These are phyloP conservation scores for Rhizopogon roseolus DNA, from an alignment of 768 basidiomycete species.

Conservation along the genomic window DNA sequence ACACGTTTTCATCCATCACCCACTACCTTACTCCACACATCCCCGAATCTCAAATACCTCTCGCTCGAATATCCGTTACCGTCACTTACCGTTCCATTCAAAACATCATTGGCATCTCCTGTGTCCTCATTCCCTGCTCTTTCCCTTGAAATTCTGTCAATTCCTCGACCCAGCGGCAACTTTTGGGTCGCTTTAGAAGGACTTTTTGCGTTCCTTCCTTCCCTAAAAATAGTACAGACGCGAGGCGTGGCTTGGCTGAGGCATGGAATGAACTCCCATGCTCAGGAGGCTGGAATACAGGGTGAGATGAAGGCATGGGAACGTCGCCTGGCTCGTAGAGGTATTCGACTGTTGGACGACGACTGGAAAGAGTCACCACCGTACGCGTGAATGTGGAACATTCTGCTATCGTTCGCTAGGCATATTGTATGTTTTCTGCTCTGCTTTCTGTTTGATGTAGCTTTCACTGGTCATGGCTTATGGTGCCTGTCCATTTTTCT, in stretches of 20 bases:
- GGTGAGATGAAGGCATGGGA: slow-evolving; percentile 79
- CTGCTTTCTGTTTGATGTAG: background rate
- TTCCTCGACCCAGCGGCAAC: slow-evolving; percentile 65
- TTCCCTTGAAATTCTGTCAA: slow-evolving; percentile 60
- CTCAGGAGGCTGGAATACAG: slow-evolving; percentile 72
- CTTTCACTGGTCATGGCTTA: background rate
- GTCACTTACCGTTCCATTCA: slow-evolving; percentile 29
- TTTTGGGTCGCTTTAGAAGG: slow-evolving; percentile 54
- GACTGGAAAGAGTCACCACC: slow-evolving; percentile 55
- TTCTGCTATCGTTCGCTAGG: background rate
- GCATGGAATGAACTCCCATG: slow-evolving; percentile 57
- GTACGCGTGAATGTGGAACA: slow-evolving; percentile 5
- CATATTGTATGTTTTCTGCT: background rate
- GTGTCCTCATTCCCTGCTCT: slow-evolving; percentile 24
- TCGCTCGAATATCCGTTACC: slow-evolving; percentile 72
- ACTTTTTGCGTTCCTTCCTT: slow-evolving; percentile 51
- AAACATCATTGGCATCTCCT: slow-evolving; percentile 1
- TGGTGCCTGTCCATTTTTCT: too few species aligned
- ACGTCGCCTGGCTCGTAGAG: slow-evolving; percentile 49
- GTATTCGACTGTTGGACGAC: slow-evolving; percentile 62
- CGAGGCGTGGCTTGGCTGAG: slow-evolving; percentile 73
- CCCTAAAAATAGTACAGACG: slow-evolving; percentile 50
- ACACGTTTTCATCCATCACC: slow-evolving; percentile 55
- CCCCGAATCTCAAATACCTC: slow-evolving; percentile 59
- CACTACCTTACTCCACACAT: slow-evolving; percentile 37